Conservation (phyloP, 1,284 basidiomycete genomes). For the Malassezia dermatis region DNA sequence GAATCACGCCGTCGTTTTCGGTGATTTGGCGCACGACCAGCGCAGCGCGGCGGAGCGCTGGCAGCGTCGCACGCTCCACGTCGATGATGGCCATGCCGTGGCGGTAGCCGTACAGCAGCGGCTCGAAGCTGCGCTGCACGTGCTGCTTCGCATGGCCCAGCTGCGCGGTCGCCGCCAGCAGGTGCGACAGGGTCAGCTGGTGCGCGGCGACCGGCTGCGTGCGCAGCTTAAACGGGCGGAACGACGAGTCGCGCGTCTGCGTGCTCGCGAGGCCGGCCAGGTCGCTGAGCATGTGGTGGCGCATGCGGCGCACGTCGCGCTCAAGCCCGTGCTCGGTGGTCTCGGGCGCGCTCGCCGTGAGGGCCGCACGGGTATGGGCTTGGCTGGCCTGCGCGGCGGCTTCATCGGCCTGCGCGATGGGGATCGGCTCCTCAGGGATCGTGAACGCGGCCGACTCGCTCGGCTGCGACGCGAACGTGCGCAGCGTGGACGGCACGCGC, state of each 20-base stretch:
- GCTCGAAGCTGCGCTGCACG: conserved; percentile 75
- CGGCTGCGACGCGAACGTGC: not conserved
- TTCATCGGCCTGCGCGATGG: conserved; percentile 6
- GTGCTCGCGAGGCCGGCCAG: conserved; percentile 67
- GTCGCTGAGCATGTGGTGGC: conserved; percentile 52
- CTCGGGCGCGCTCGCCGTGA: not conserved
- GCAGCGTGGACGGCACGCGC: conserved; percentile 4
- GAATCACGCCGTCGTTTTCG: conserved; percentile 68
- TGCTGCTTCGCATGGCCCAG: conserved; percentile 75
- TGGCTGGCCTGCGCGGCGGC: not conserved
- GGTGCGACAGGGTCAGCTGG: conserved; percentile 70
- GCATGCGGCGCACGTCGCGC: conserved; percentile 21
- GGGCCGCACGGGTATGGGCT: not conserved
- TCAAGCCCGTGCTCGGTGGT: conserved; percentile 14
- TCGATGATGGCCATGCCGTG: conserved; percentile 88
- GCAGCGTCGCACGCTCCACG: conserved; percentile 74
- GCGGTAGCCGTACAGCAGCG: conserved; percentile 87
- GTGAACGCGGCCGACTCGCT: not conserved
- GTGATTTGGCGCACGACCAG: conserved; percentile 74
- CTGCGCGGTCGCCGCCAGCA: conserved; percentile 85
- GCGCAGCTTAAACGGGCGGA: conserved; percentile 63
- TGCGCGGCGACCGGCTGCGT: conserved; percentile 58
- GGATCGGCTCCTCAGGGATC: conserved; percentile 15
- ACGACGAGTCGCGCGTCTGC: conserved; percentile 61
- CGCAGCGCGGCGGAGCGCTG: conserved; percentile 78